Evolutionary conservation across 2,329 filamentous ascomycete species (phyloP).

Genomic region (Xylaria sp.): DNA sequence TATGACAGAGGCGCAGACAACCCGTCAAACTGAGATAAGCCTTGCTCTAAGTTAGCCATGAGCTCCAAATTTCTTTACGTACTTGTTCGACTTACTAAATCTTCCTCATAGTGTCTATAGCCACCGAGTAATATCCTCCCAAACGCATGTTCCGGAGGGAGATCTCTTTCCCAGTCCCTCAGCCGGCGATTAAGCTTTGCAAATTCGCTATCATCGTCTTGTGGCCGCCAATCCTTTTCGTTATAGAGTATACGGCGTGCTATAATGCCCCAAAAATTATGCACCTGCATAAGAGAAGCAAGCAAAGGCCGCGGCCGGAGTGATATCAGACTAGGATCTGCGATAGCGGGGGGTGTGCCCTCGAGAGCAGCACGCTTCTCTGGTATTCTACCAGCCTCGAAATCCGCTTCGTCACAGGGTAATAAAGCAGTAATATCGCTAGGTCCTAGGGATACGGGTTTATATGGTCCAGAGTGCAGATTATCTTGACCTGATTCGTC

Average conservation of each 20-base stretch:
- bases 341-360: slow-evolving; percentile 62
- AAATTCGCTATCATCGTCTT: slow-evolving; percentile 62
- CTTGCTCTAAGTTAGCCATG: slow-evolving; percentile 49
- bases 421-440: slow-evolving; percentile 66
- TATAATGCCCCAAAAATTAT: slow-evolving; percentile 65
- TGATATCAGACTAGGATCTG: slow-evolving; percentile 57
- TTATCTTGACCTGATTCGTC: slow-evolving; percentile 61
- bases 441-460: slow-evolving; percentile 62
- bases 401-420: slow-evolving; percentile 64
- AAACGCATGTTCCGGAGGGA: slow-evolving; percentile 63
- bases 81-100: slow-evolving; percentile 56
- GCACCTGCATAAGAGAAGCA: slow-evolving; percentile 65
- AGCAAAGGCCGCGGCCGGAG: slow-evolving; percentile 63
- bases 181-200: slow-evolving; percentile 57
- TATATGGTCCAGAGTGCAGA: slow-evolving; percentile 63
- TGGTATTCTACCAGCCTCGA: slow-evolving; percentile 60
- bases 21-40: slow-evolving; percentile 67
- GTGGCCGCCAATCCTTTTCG: slow-evolving; percentile 57
- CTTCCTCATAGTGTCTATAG: slow-evolving; percentile 61
- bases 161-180: slow-evolving; percentile 59
- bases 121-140: slow-evolving; percentile 55
- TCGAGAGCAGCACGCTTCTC: slow-evolving; percentile 63
- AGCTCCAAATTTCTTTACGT: not conserved
- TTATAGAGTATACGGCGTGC: slow-evolving; percentile 61
- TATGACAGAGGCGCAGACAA: slow-evolving; percentile 66